A percentile compares a stretch with the other conserved stretches of the same genome.
These are phyloP conservation scores for Globisporangium sylvaticum DNA, from an alignment of 352 stramenopile genomes.

Conservation along the genomic window DNA sequence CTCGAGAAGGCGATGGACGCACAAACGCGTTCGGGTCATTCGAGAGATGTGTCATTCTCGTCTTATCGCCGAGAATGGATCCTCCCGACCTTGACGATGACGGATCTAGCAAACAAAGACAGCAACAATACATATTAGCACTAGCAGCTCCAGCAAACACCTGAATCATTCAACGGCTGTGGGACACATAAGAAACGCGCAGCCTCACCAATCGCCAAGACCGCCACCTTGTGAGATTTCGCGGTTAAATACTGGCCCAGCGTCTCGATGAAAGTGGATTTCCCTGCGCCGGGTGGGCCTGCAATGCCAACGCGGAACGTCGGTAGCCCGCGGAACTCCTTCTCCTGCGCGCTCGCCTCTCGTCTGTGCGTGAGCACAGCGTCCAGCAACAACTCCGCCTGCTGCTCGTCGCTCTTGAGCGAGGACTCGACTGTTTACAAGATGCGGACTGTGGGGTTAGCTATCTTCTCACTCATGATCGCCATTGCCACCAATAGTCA, in stretches of 20 bases:
- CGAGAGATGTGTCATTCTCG: constrained; percentile 94
- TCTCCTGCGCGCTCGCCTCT: constrained; percentile 28
- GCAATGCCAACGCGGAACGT: constrained; percentile 90
- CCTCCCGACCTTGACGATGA: constrained; percentile 93
- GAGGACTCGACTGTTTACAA: constrained; percentile 69
- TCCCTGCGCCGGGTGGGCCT: constrained; percentile 93
- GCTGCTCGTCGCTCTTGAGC: constrained; percentile 59
- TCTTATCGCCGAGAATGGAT: constrained; percentile 98
- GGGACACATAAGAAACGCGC: not conserved
- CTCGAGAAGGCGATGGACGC: constrained; percentile 88
- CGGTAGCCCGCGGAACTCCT: constrained; percentile 20
- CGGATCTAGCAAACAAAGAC: constrained; percentile 66
- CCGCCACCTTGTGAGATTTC: constrained; percentile 86
- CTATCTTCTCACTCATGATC: too few species aligned
- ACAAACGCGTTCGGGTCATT: constrained; percentile 91
- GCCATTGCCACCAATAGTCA: not conserved
- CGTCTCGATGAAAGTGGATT: constrained; percentile 97
- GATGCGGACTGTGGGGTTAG: not conserved
- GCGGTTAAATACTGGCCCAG: constrained; percentile 87
- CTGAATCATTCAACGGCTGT: not conserved
- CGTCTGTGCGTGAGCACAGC: constrained; percentile 65
- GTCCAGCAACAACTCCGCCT: constrained; percentile 88
- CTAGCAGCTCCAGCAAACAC: not conserved
- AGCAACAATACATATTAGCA: not conserved
- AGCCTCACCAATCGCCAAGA: constrained; percentile 87